phyloP scores from a whole-genome alignment of 352 stramenopile species.

The Globisporangium splendens region DNA sequence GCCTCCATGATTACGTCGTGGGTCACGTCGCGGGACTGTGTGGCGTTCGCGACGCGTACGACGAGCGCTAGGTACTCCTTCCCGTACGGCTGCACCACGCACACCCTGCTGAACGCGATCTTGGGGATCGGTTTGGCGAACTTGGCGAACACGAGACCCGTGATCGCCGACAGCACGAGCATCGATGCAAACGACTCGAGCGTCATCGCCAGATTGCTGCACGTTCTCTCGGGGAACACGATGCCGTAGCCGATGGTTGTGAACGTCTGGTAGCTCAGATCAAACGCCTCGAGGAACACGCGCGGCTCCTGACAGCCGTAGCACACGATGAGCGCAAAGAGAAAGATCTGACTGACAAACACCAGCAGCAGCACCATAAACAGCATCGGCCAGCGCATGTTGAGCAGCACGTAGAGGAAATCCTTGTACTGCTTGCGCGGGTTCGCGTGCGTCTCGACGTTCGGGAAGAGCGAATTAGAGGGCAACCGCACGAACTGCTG shows the following conservation, averaged over 20 bases:
- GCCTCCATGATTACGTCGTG: slow-evolving; percentile 85
- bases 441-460: slow-evolving; percentile 53
- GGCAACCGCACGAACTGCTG: slow-evolving; percentile 66
- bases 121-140: slow-evolving; percentile 77
- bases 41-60: slow-evolving; percentile 76
- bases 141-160: slow-evolving; percentile 82
- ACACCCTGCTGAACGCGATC: slow-evolving; percentile 78
- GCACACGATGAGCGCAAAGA: slow-evolving; percentile 47
- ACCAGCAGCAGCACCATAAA: slow-evolving; percentile 50
- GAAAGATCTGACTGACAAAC: slow-evolving; percentile 63
- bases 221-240: slow-evolving; percentile 62
- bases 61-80: slow-evolving; percentile 75
- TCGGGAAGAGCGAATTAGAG: slow-evolving; percentile 70
- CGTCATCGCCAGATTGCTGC: slow-evolving; percentile 67
- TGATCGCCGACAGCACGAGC: slow-evolving; percentile 75
- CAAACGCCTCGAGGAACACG: slow-evolving; percentile 56
- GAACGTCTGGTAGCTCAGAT: slow-evolving; percentile 84
- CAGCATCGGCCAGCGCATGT: slow-evolving; percentile 79
- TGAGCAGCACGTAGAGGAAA: slow-evolving; percentile 78
- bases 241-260: slow-evolving; percentile 83
- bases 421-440: slow-evolving; percentile 76
- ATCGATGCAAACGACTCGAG: slow-evolving; percentile 80
- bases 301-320: slow-evolving; percentile 50
- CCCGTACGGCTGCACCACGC: slow-evolving; percentile 69
- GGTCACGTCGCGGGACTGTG: slow-evolving; percentile 71